phyloP scores from a whole-genome alignment of 2,329 filamentous ascomycete species.

The Chalara sp. region DNA sequence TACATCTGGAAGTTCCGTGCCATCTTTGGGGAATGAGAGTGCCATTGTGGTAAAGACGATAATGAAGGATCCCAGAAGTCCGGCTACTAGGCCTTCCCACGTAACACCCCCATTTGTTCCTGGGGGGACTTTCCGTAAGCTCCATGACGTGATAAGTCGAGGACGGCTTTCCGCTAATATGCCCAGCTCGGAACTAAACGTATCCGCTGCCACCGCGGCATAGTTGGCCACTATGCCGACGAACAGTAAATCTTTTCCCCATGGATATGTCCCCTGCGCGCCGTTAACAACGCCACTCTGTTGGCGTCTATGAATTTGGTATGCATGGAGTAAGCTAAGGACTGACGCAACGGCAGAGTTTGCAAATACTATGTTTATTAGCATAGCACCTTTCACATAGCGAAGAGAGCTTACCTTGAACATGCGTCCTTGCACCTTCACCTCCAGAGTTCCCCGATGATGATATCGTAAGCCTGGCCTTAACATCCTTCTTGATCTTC shows the following conservation, averaged over 20 bases:
- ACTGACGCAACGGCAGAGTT: conserved; percentile 78
- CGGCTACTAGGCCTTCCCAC: conserved; percentile 63
- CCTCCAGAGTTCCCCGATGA: conserved; percentile 67
- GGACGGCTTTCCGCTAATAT: conserved; percentile 74
- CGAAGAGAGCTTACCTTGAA: conserved; percentile 53
- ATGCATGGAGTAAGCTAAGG: conserved; percentile 50
- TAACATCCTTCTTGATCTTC: conserved; percentile 83
- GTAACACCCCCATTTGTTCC: conserved; percentile 95
- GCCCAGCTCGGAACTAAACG: conserved; percentile 89
- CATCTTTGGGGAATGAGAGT: conserved; percentile 31
- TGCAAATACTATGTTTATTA: conserved; percentile 55
- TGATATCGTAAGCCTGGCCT: conserved; percentile 73
- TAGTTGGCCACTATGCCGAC: conserved; percentile 75
- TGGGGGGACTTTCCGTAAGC: conserved; percentile 70
- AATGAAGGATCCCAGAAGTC: conserved; percentile 63
- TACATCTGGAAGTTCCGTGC: conserved; percentile 12
- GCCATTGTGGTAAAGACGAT: conserved; percentile 59
- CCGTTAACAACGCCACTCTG: conserved; percentile 7
- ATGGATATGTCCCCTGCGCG: conserved; percentile 42
- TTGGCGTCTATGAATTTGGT: conserved; percentile 47
- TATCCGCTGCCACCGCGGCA: conserved; percentile 85
- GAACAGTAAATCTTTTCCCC: conserved; percentile 56
- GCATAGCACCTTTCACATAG: not conserved
- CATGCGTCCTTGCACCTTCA: conserved; percentile 74
- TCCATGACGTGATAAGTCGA: conserved; percentile 77